Evolutionary conservation across 2,329 filamentous ascomycete species (phyloP), one percentile per base, ranked within the genome.

Genomic region (Chaetomiaceae sp.): DNA sequence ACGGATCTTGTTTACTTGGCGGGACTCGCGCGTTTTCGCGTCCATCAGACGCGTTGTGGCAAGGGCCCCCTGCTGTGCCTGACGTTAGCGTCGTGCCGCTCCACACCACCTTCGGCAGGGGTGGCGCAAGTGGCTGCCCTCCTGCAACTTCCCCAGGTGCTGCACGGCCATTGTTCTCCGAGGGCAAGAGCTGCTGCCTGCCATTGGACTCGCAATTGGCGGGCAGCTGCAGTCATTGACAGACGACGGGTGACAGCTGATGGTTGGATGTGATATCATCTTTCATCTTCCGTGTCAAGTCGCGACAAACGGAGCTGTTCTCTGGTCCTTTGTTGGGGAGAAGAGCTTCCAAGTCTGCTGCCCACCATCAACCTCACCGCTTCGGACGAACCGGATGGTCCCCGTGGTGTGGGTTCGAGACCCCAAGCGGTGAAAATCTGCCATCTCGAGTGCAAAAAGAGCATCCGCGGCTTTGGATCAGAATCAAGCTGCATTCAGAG

Each of bases 1-100:
- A 49, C 27, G 25, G 39, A 45, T 55, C 36, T 60, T 63, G 61
- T 63, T 63, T 61, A 61, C 58, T 49, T 55, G 55, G 36, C 47
- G 15, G 40, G 40, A 51, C 55, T 43, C 47, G 53, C 59, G 59
- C 55, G 59, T 60, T 59, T 57, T 57, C 59, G 61, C 59, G 61
- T 61, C 56, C 45, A 49, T 48, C 47, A 48, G 51, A 53, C 61
- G 57, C 58, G 59, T 53, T 47, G 40, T 43, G 56, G 45, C 57
- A 58, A 40, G 59, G 55, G 37, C 6, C 34, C 57, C 59, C n/a
- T 60, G 58, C 43, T 57, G 53, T 57, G 51, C 42, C 56, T 56
- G 51, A 42, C 43, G 49, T 53, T 63, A 58, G 59, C 48, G 58
- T 36, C 11, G 27, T 54, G n/a, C 33, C 37, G 27, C 12, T 48